Evolutionary conservation across 768 basidiomycete species (phyloP).

Genomic region (Daedaleopsis nitida): DNA sequence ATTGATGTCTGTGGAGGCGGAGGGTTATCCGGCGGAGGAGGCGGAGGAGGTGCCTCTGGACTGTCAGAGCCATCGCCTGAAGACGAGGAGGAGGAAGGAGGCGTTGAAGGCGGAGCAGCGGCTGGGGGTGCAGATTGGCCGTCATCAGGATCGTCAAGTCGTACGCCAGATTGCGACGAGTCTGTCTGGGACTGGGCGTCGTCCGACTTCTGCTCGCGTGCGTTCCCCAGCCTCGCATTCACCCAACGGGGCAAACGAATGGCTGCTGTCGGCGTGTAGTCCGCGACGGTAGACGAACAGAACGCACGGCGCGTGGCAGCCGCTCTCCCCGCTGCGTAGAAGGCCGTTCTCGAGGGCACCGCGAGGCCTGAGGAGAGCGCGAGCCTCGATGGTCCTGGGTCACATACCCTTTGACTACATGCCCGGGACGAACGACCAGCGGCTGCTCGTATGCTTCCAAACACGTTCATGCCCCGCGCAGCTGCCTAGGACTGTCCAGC

Average conservation of each 20-base stretch:
- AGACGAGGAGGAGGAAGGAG: slow-evolving; percentile 43
- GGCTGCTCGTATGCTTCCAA: slow-evolving; percentile 25
- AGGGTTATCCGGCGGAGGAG: slow-evolving; percentile 41
- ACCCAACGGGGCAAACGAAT: slow-evolving; percentile 36
- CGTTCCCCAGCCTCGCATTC: slow-evolving; percentile 21
- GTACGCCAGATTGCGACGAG: slow-evolving; percentile 14
- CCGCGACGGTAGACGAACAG: slow-evolving; percentile 29
- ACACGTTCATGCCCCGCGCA: slow-evolving; percentile 27
- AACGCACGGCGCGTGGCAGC: slow-evolving; percentile 24
- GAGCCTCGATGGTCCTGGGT: slow-evolving; percentile 27
- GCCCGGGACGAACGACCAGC: slow-evolving; percentile 23
- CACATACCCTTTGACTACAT: slow-evolving; percentile 27
- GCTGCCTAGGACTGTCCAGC: slow-evolving; percentile 11
- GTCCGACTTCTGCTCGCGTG: slow-evolving; percentile 13
- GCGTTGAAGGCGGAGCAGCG: slow-evolving; percentile 33
- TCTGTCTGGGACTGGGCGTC: slow-evolving; percentile 13
- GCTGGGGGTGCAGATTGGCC: slow-evolving; percentile 30
- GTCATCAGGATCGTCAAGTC: slow-evolving; percentile 29
- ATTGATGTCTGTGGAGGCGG: slow-evolving; percentile 53
- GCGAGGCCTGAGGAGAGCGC: slow-evolving; percentile 1
- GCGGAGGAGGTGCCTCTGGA: slow-evolving; percentile 37
- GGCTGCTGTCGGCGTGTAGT: slow-evolving; percentile 25
- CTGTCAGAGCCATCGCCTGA: slow-evolving; percentile 40
- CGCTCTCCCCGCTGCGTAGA: not conserved
- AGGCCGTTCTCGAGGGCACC: not conserved